Conservation (phyloP, 768 basidiomycete genomes). For the Tulasnella sp. region DNA sequence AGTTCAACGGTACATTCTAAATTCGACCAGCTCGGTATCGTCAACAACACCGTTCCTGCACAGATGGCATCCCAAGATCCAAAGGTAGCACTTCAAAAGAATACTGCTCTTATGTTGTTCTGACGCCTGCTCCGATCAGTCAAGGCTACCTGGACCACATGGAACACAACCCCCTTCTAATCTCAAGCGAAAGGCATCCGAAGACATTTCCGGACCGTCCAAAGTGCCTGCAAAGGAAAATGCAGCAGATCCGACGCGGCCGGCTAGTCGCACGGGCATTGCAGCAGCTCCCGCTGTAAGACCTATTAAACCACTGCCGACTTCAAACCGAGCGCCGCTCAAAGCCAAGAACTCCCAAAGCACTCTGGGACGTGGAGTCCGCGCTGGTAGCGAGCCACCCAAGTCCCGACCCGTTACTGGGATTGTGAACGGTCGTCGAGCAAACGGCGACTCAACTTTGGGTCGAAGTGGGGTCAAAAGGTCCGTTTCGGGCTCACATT, state of each 20-base stretch:
- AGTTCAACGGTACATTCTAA: conserved; percentile 1
- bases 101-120: not conserved
- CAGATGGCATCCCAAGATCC: conserved; percentile 8
- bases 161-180: not conserved
- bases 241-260: not conserved
- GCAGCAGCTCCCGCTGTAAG: conserved; percentile 7
- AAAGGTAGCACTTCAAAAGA: not conserved
- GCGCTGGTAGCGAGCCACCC: conserved; percentile 26
- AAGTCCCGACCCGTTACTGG: conserved; percentile 22
- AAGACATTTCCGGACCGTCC: conserved; percentile 19
- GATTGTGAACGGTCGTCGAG: conserved; percentile 27
- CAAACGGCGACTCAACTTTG: conserved; percentile 9
- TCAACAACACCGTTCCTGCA: not conserved
- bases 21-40: not conserved
- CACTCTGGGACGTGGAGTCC: not conserved
- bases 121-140: not conserved
- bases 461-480: conserved; percentile 2
- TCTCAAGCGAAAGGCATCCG: conserved; percentile 24
- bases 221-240: conserved; percentile 13
- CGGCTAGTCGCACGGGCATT: conserved; percentile 12
- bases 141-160: not conserved
- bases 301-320: conserved; percentile 2
- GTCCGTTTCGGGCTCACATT: not conserved
- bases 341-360: conserved; percentile 1
- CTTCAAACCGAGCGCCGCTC: conserved; percentile 8